Base-by-base conservation (phyloP, 768 basidiomycete species). In the Sporobolomyces pararoseus region DNA sequence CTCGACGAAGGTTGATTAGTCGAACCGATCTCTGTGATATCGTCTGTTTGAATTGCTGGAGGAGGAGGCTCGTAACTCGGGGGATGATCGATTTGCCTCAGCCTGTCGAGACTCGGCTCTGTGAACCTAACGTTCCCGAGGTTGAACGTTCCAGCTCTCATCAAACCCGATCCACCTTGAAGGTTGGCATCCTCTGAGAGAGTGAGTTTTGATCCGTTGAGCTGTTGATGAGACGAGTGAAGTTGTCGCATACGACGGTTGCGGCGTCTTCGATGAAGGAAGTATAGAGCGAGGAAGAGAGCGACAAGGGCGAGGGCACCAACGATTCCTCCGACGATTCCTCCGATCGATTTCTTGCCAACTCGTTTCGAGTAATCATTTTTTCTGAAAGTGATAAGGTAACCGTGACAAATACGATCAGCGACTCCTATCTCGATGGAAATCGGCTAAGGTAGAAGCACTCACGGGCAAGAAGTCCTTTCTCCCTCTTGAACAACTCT, bases 141-240 rank as follows among this genome's bases (percentile, higher is more conserved):
- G 25, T 69, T 69, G 63, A 60, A 64, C 39, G 68, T 69, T 4
- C 68, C 68, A 5, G 68, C 68, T 25, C 68, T 37, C 7, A 19
- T 16, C 6, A 65, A 19, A 23, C 63, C 63, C 0, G 63, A 50
- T 0, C 55, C 35, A 0, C 62, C 68, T 32, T 29, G 25, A 19
- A 53, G 6, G 10, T 47, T n/a, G 5, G 12, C 21, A 13, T 51
- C 35, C 37, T 63, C 68, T 2, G 46, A 2, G 17, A 65, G 39
- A 3, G 50, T 53, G 19, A 47, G 2, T 16, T 55, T 39, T n/a
- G 58, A 59, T 1, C 58, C 58, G 42, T 68, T 25, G 31, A 54
- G 32, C 23, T 46, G 39, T 21, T 17, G 51, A 39, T 53, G 39
- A 13, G n/a, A 23, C 3, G 23, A 35, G 25, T 27, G 54, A 2